Base-by-base conservation (phyloP, 1,284 basidiomycete species). In the Pterulicium gracile region DNA sequence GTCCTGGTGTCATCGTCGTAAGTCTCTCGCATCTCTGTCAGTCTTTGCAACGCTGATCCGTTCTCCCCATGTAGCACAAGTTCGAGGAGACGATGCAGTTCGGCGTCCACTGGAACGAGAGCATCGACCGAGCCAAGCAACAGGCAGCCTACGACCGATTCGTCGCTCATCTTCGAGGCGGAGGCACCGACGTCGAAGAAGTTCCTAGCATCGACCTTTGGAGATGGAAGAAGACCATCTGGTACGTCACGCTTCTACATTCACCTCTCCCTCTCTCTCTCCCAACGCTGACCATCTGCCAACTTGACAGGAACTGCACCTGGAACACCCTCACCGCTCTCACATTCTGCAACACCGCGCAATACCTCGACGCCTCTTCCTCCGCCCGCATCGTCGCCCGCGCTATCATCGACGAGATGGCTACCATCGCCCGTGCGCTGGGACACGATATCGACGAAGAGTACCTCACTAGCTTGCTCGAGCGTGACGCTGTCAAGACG, bases 171-270 rank as follows among this genome's bases (percentile, higher is more conserved):
- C 35, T 46, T 19, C 17, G 19, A 23, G 32, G 18, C 13, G 45
- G 45, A 3, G 45, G 45, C 7, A 46, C 45, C 19, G 45, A 46
- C n/a, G 34, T 46, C 21, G 36, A 40, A 7, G 45, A 39, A 15
- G 45, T 46, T 3, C 20, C 34, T 12, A 17, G 17, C 20, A 46
- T 46, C 15, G 45, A 46, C 19, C 27, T 46, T 34, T 46, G 35
- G 15, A 41, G 45, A 2, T 46, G 45, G 45, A 46, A 46, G 36
- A 46, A 46, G 21, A 46, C 45, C 17, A 42, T 46, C 3, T 46
- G 45, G 43, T 45, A 32, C 5, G 24, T n/a, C 10, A n/a, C 43
- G 4, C 22, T 34, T 45, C 17, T 7, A 10, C 43, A 15, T 14
- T n/a, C 14, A 34, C 24, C 18, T 21, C n/a, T 21, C 23, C 42